Base-by-base conservation (phyloP, 345 rosid genomes). In the Salix exigua region DNA sequence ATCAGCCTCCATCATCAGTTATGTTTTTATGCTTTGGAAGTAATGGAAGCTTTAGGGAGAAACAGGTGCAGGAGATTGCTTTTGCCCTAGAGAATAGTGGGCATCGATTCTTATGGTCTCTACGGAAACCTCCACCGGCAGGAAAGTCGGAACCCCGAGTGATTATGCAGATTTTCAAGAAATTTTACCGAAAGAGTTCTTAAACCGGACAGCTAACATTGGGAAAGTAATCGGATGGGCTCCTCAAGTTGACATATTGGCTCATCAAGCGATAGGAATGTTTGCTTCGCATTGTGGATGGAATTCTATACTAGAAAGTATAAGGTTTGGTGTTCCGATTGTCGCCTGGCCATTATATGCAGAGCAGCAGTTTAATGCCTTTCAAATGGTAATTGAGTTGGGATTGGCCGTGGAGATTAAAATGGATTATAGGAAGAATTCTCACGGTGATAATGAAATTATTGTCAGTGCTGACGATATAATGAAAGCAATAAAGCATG, bases 21-120 rank as follows among this genome's bases (percentile, higher is more conserved):
- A 37, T 78, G 62, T 73, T 78, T 42, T 63, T 78, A 6, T 78
- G 81, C 23, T 78, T 78, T 18, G 73, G 77, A 21, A 78, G 77
- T 50, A 33, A 19, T 66, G 81, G 77, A 44, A 31, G 68, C 13
- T 73, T 67, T 37, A n/a, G 38, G 13, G 63, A 28, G 28, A 72
- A 72, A 1, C 81, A 78, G 19, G 73, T 73, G 25, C 30, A 23
- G 19, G 81, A 78, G 30, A 78, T 73, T 23, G 77, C 77, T 0
- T 12, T 6, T 7, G 81, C 67, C 9, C 46, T 78, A 0, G 77
- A 73, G 19, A 6, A 10, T 0, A 58, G 77, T 21, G 77, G 81
- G n/a, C n/a, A n/a, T n/a, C n/a, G n/a, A n/a, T n/a, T n/a, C n/a
- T n/a, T n/a, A n/a, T 21, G 77, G 81, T 73, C 77, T 2, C 81